These are phyloP conservation scores for Castanopsis chinensis DNA, from an alignment of 306 rosid genomes.

Conservation along the genomic window DNA sequence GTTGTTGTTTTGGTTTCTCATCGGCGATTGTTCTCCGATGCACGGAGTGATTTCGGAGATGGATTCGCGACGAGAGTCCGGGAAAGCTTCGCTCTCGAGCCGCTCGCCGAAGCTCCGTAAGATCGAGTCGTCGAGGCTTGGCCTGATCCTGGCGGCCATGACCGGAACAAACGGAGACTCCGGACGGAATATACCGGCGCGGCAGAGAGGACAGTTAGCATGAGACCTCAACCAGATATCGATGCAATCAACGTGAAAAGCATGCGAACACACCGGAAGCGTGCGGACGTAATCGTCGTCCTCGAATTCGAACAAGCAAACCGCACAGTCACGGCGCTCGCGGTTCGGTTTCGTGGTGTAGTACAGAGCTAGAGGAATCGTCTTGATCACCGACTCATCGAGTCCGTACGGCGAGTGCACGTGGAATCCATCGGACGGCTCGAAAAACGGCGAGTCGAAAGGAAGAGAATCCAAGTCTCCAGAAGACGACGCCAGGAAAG, in stretches of 20 bases:
- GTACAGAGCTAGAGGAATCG: slow-evolving; percentile 79
- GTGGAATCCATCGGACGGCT: slow-evolving; percentile 41
- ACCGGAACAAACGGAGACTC: slow-evolving; percentile 81
- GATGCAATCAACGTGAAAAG: slow-evolving; percentile 86
- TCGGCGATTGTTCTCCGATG: slow-evolving; percentile 53
- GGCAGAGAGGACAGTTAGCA: slow-evolving; percentile 96
- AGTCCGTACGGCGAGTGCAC: slow-evolving; percentile 76
- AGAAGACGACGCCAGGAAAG: slow-evolving; percentile 56
- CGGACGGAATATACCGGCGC: slow-evolving; percentile 71
- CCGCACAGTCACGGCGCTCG: slow-evolving; percentile 75
- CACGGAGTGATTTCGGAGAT: slow-evolving; percentile 66
- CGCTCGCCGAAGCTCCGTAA: slow-evolving; percentile 53
- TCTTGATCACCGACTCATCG: slow-evolving; percentile 82
- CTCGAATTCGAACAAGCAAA: slow-evolving; percentile 76
- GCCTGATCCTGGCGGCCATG: slow-evolving; percentile 86
- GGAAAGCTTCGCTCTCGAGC: slow-evolving; percentile 28
- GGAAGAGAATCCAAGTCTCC: slow-evolving; percentile 78
- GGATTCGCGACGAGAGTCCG: slow-evolving; percentile 1
- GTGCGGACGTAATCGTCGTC: slow-evolving; percentile 81
- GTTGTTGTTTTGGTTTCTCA: slow-evolving; percentile 11
- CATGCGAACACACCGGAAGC: slow-evolving; percentile 79
- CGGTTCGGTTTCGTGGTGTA: slow-evolving; percentile 41
- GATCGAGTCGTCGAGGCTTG: slow-evolving; percentile 67
- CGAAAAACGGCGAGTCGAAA: slow-evolving; percentile 68
- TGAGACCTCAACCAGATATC: slow-evolving; percentile 93